Percentiles rank a stretch among this genome's conserved stretches.
These are phyloP conservation scores for Mycena haematopus DNA, from an alignment of 768 basidiomycete species.

Conservation along the genomic window DNA sequence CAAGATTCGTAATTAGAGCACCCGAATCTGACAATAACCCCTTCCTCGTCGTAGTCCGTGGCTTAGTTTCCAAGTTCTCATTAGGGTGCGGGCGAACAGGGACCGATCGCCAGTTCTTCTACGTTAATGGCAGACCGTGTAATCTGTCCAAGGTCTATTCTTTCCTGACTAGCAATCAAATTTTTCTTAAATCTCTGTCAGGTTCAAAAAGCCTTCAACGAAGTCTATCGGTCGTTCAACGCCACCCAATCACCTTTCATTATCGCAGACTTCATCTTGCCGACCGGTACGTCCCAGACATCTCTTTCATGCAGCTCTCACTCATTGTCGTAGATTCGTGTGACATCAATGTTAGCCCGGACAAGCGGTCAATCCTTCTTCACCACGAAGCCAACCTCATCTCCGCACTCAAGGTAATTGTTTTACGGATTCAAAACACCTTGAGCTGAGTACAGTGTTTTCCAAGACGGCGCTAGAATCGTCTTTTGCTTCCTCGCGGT, in stretches of 20 bases:
- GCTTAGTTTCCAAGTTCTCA: constrained; percentile 84
- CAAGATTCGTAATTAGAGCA: constrained; percentile 9
- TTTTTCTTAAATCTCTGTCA: constrained; percentile 34
- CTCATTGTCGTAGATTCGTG: constrained; percentile 60
- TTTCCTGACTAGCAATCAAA: not conserved
- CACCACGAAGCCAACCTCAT: constrained; percentile 87
- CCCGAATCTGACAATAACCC: constrained; percentile 29
- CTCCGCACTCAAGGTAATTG: constrained; percentile 72
- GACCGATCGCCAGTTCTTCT: constrained; percentile 91
- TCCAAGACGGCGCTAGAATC: constrained; percentile 69
- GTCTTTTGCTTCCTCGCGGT: constrained; percentile 71
- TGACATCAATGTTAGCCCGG: constrained; percentile 95
- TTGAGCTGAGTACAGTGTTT: not conserved
- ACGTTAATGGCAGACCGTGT: constrained; percentile 91
- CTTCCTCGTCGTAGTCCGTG: constrained; percentile 64
- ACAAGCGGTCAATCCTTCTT: constrained; percentile 94
- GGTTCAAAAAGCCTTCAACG: constrained; percentile 91
- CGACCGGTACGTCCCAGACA: constrained; percentile 62
- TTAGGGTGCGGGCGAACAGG: constrained; percentile 77
- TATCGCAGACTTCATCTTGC: constrained; percentile 82
- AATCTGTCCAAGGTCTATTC: constrained; percentile 68
- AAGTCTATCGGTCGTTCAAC: constrained; percentile 86
- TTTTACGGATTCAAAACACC: not conserved
- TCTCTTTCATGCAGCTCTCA: not conserved
- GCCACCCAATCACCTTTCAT: constrained; percentile 78